These are phyloP conservation scores for Monosporozyma solicola DNA, from an alignment of 805 yeast genomes.

Conservation along the genomic window DNA sequence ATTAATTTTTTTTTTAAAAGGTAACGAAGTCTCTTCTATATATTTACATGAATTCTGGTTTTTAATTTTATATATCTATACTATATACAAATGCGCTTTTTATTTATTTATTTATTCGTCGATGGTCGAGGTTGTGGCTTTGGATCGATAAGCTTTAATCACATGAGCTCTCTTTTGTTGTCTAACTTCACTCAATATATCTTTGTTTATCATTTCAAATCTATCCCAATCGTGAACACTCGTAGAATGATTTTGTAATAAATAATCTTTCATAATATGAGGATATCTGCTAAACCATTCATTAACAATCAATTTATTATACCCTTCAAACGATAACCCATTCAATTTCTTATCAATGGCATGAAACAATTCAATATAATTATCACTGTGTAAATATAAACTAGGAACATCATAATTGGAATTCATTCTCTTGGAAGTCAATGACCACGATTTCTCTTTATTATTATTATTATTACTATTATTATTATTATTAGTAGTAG, in stretches of 20 bases:
- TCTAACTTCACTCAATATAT: slow-evolving; percentile 15
- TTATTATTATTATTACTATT: no score
- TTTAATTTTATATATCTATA: no score
- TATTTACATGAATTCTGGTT: no score
- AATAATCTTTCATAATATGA: slow-evolving; percentile 26
- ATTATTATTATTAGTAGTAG: no score
- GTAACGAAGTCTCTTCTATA: no score
- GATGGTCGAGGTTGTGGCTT: no score
- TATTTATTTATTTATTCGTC: background rate
- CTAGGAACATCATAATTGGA: background rate
- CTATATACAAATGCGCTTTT: background rate
- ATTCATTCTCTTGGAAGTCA: background rate
- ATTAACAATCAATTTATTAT: slow-evolving; percentile 7
- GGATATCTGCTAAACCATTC: slow-evolving; percentile 15
- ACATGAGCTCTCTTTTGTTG: slow-evolving; percentile 3
- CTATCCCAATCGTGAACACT: slow-evolving; percentile 17
- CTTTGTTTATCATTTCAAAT: slow-evolving; percentile 13
- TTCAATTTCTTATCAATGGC: background rate
- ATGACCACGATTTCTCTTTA: background rate
- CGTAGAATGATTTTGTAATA: slow-evolving; percentile 17
- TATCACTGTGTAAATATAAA: background rate
- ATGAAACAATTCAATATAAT: background rate
- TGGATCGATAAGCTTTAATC: background rate
- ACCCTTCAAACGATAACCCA: slow-evolving; percentile 5
- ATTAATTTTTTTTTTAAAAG: no score